These are phyloP conservation scores for Podaxis sp. DNA, from an alignment of 768 basidiomycete species.

Conservation along the genomic window DNA sequence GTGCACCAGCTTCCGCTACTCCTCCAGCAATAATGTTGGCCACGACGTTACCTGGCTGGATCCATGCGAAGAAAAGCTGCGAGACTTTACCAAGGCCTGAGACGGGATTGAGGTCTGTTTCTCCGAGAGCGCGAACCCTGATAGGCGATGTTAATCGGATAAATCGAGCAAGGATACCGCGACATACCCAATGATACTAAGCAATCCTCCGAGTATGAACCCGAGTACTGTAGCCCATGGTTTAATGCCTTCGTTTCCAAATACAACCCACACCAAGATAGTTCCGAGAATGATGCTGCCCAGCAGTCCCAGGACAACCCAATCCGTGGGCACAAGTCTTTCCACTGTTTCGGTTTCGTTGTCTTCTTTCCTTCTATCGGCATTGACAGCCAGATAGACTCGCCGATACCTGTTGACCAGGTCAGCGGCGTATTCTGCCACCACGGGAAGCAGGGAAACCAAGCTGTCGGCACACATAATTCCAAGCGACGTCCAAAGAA, in stretches of 20 bases:
- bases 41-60: slow-evolving; percentile 94
- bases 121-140: slow-evolving; percentile 91
- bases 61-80: slow-evolving; percentile 90
- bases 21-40: slow-evolving; percentile 97
- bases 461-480: slow-evolving; percentile 95
- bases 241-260: slow-evolving; percentile 88
- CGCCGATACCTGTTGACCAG: slow-evolving; percentile 23
- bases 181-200: slow-evolving; percentile 84
- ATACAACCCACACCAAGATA: slow-evolving; percentile 81
- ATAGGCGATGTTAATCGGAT: slow-evolving; percentile 10
- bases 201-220: slow-evolving; percentile 75
- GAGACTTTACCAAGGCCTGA: slow-evolving; percentile 94
- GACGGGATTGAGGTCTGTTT: slow-evolving; percentile 92
- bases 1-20: slow-evolving; percentile 94
- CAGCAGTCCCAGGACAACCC: slow-evolving; percentile 72
- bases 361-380: slow-evolving; percentile 33
- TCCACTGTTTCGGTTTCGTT: slow-evolving; percentile 76
- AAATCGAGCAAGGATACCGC: slow-evolving; percentile 14
- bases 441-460: slow-evolving; percentile 79
- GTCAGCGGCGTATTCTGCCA: slow-evolving; percentile 48
- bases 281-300: slow-evolving; percentile 69
- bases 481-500: slow-evolving; percentile 93
- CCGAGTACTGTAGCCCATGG: slow-evolving; percentile 93
- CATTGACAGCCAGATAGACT: slow-evolving; percentile 23
- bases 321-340: slow-evolving; percentile 74